Evolutionary conservation across 2,329 filamentous ascomycete species (phyloP).

Genomic region (Verticillium longisporum): DNA sequence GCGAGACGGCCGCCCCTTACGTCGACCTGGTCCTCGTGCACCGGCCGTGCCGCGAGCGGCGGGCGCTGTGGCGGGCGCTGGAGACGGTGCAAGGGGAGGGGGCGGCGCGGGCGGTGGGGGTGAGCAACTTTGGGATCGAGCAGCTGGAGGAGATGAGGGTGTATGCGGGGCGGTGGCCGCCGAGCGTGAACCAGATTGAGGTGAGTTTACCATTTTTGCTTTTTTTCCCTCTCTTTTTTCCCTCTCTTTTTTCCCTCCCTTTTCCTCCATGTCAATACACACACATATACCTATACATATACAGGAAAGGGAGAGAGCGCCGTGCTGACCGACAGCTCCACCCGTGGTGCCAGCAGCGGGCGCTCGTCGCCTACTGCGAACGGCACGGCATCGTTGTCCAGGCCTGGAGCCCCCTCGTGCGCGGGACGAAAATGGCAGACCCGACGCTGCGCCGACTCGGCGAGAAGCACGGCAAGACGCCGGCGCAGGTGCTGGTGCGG

Average conservation of each 20-base stretch:
- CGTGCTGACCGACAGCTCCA: constrained; percentile 36
- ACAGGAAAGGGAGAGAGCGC: too few relatives aligned
- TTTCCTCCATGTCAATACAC: too few relatives aligned
- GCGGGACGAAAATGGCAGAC: constrained; percentile 37
- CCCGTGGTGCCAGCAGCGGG: constrained; percentile 56
- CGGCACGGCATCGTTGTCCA: constrained; percentile 61
- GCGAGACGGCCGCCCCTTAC: constrained; percentile 33
- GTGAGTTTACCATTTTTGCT: not conserved
- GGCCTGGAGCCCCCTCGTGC: constrained; percentile 30
- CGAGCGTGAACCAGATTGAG: constrained; percentile 69
- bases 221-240: not conserved
- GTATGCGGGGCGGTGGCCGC: constrained; percentile 61
- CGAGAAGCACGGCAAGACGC: constrained; percentile 50
- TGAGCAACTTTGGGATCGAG: constrained; percentile 63
- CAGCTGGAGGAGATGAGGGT: constrained; percentile 63
- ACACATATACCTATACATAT: too few relatives aligned
- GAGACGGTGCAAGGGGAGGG: constrained; percentile 53
- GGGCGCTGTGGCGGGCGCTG: constrained; percentile 59
- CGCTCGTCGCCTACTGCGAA: constrained; percentile 53
- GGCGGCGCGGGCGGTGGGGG: constrained; percentile 58
- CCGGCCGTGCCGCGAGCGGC: constrained; percentile 49
- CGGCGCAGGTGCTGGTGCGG: constrained; percentile 60
- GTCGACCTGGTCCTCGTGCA: constrained; percentile 69
- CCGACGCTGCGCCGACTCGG: constrained; percentile 46
- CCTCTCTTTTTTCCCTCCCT: too few relatives aligned